A percentile compares a stretch with the other conserved stretches of the same genome.
Conservation (phyloP, 306 rosid genomes). For the Gleditsia sinensis region DNA sequence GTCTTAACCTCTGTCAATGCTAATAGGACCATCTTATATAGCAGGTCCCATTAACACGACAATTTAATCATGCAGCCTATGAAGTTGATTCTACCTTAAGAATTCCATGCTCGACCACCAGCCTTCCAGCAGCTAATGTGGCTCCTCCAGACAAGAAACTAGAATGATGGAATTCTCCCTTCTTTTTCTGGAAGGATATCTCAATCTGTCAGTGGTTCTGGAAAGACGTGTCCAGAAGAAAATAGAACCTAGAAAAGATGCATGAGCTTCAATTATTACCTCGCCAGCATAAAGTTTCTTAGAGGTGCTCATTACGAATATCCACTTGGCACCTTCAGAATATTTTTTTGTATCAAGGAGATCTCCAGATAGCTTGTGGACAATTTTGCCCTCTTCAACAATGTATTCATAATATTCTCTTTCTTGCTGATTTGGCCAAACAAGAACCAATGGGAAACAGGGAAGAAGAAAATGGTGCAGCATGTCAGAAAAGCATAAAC, state of each 20-base stretch:
- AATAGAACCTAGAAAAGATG: background rate
- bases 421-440: conserved; percentile 62
- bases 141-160: conserved; percentile 82
- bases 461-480: background rate
- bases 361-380: conserved; percentile 63
- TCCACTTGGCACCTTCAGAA: conserved; percentile 65
- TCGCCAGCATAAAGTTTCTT: conserved; percentile 88
- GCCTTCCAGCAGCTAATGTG: conserved; percentile 90
- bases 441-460: background rate
- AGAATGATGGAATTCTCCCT: conserved; percentile 73
- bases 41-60: conserved; percentile 6
- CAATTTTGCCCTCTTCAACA: conserved; percentile 59
- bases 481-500: conserved; percentile 24
- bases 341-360: conserved; percentile 59
- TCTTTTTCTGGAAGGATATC: conserved; percentile 55
- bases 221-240: background rate
- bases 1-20: background rate
- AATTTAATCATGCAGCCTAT: conserved; percentile 4
- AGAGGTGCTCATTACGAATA: conserved; percentile 89
- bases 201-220: conserved; percentile 3
- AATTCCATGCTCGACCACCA: conserved; percentile 66
- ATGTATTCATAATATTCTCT: conserved; percentile 65
- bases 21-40: background rate
- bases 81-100: conserved; percentile 61
- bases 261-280: conserved; percentile 50